Percentiles rank a stretch among this genome's conserved stretches.
Evolutionary conservation across 1,139 yeast species (phyloP).

Genomic region (Geotrichum klebahnii): DNA sequence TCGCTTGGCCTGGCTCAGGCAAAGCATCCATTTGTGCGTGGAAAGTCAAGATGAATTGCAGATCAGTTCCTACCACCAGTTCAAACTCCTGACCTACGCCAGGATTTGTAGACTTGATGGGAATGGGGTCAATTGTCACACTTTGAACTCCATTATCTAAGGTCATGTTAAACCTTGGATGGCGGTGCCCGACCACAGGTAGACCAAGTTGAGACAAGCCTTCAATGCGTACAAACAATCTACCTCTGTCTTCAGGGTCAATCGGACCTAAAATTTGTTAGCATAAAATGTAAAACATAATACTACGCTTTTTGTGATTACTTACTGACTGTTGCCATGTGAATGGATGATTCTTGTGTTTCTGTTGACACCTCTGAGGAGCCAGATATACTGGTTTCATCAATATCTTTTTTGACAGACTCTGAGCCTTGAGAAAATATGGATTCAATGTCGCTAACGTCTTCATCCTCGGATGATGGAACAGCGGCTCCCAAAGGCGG

Average conservation of each 20-base stretch:
- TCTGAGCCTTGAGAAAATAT: constrained; percentile 14
- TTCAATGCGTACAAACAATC: constrained; percentile 66
- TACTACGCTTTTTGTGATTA: not conserved
- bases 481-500: constrained; percentile 21
- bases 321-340: not conserved
- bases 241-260: constrained; percentile 57
- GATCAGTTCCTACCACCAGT: constrained; percentile 57
- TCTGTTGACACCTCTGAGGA: too few relatives aligned
- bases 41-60: constrained; percentile 66
- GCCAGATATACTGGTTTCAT: not conserved
- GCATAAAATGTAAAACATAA: not conserved
- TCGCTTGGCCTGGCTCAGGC: not conserved
- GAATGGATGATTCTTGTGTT: too few relatives aligned
- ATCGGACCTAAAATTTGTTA: constrained; percentile 21
- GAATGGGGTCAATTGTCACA: constrained; percentile 65
- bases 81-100: constrained; percentile 77
- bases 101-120: constrained; percentile 43
- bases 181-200: constrained; percentile 45
- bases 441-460: constrained; percentile 18
- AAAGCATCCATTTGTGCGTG: constrained; percentile 40
- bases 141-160: constrained; percentile 89
- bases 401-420: constrained; percentile 3
- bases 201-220: constrained; percentile 57
- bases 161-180: constrained; percentile 57
- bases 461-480: constrained; percentile 18